phyloP scores from a whole-genome alignment of 305 asterid species.

The Rubia peregrina region DNA sequence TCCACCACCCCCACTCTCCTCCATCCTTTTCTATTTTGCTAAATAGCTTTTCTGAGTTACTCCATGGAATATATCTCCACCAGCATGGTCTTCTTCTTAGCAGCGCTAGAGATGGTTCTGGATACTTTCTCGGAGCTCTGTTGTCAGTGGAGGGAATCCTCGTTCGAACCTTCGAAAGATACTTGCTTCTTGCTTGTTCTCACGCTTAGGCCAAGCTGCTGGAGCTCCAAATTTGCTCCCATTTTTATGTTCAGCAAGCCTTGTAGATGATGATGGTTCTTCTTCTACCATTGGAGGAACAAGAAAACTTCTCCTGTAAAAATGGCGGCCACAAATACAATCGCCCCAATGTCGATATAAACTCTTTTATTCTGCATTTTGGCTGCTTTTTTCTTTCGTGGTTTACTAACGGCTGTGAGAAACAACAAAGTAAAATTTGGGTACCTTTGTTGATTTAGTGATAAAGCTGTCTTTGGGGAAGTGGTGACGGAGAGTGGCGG shows the following conservation, averaged over 20 bases:
- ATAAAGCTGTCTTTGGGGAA: no score
- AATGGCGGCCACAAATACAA: slow-evolving; percentile 28
- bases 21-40: no score
- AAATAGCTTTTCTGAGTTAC: slow-evolving; percentile 47
- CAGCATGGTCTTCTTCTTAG: slow-evolving; percentile 29
- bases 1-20: no score
- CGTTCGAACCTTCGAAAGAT: slow-evolving; percentile 67
- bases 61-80: slow-evolving; percentile 53
- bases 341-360: slow-evolving; percentile 31
- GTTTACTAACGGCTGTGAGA: slow-evolving; percentile 17
- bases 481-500: no score
- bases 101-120: slow-evolving; percentile 10
- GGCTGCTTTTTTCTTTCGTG: slow-evolving; percentile 20
- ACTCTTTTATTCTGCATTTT: slow-evolving; percentile 39
- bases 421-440: slow-evolving; percentile 4
- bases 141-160: slow-evolving; percentile 40
- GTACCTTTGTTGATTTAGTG: no score
- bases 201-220: slow-evolving; percentile 56
- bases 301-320: slow-evolving; percentile 35
- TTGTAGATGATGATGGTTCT: not conserved
- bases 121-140: slow-evolving; percentile 18
- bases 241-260: slow-evolving; percentile 18
- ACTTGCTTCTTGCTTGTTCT: slow-evolving; percentile 62
- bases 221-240: slow-evolving; percentile 43
- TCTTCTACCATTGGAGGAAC: slow-evolving; percentile 28